A percentile compares a stretch with the other conserved stretches of the same genome.
phyloP scores from a whole-genome alignment of 805 yeast genomes.

The Lachancea cidri region DNA sequence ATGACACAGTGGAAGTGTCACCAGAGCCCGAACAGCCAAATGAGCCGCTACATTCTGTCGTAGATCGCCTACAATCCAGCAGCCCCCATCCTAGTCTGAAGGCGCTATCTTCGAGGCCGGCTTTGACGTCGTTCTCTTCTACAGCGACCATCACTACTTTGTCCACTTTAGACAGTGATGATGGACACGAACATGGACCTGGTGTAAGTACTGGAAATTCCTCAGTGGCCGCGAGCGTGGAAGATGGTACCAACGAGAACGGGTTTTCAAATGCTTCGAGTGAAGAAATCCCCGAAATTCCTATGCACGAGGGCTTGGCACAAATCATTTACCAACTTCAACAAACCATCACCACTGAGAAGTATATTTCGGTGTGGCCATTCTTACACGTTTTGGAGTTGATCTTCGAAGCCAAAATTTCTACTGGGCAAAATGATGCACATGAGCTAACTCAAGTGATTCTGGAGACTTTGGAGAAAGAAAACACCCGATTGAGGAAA shows the following conservation, averaged over 20 bases:
- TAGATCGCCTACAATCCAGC: not conserved
- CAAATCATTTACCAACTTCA: conserved; percentile 52
- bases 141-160: conserved; percentile 11
- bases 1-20: not conserved
- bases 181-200: not conserved
- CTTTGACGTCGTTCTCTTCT: conserved; percentile 11
- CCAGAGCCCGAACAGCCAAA: not conserved
- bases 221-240: conserved; percentile 3
- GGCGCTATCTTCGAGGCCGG: conserved; percentile 5
- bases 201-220: conserved; percentile 2
- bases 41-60: not conserved
- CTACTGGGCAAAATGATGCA: conserved; percentile 88
- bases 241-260: conserved; percentile 2
- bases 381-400: conserved; percentile 66
- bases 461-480: conserved; percentile 71
- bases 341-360: conserved; percentile 48
- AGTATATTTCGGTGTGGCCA: conserved; percentile 71
- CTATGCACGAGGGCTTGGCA: conserved; percentile 55
- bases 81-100: conserved; percentile 1
- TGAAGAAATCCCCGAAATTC: conserved; percentile 37
- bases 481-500: conserved; percentile 42
- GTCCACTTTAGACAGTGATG: conserved; percentile 4
- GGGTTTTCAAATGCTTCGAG: conserved; percentile 11
- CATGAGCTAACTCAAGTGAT: conserved; percentile 84
- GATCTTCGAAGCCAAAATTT: conserved; percentile 66